Conservation (phyloP, 2,329 filamentous ascomycete species). For the Ophiostoma australiae region DNA sequence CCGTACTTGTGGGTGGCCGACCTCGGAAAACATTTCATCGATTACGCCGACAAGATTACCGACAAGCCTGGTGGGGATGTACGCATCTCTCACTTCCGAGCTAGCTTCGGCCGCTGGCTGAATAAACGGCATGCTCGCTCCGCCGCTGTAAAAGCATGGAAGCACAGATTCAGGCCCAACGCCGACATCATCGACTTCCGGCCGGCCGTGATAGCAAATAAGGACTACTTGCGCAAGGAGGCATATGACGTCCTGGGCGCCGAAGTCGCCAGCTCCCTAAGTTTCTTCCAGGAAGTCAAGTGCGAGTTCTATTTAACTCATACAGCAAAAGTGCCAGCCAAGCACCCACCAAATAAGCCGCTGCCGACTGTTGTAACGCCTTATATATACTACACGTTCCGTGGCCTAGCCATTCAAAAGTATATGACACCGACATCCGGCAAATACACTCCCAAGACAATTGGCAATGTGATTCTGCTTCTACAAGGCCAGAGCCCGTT, state of each 20-base stretch:
- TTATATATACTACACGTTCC: slow-evolving; percentile 61
- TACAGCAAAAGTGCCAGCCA: not conserved
- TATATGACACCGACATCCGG: slow-evolving; percentile 47
- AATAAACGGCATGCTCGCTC: slow-evolving; percentile 40
- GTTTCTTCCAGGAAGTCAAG: slow-evolving; percentile 50
- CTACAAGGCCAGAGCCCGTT: slow-evolving; percentile 18
- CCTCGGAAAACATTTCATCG: slow-evolving; percentile 66
- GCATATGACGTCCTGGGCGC: slow-evolving; percentile 44
- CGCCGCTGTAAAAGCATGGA: slow-evolving; percentile 51
- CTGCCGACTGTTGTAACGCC: slow-evolving; percentile 62
- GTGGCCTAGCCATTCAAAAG: slow-evolving; percentile 54
- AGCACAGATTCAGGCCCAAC: slow-evolving; percentile 39
- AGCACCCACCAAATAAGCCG: not conserved
- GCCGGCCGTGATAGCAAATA: slow-evolving; percentile 53
- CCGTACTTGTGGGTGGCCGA: slow-evolving; percentile 68
- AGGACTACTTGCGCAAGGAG: slow-evolving; percentile 63
- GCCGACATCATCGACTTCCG: slow-evolving; percentile 56
- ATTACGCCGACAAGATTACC: slow-evolving; percentile 49
- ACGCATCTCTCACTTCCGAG: slow-evolving; percentile 55
- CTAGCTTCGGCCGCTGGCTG: slow-evolving; percentile 56
- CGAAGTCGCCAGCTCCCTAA: slow-evolving; percentile 34
- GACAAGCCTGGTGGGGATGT: slow-evolving; percentile 24
- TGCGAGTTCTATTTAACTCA: not conserved
- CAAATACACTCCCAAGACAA: not conserved
- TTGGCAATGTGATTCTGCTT: not conserved